Base-by-base conservation (phyloP, 306 rosid genomes). In the Prinsepia uniflora region DNA sequence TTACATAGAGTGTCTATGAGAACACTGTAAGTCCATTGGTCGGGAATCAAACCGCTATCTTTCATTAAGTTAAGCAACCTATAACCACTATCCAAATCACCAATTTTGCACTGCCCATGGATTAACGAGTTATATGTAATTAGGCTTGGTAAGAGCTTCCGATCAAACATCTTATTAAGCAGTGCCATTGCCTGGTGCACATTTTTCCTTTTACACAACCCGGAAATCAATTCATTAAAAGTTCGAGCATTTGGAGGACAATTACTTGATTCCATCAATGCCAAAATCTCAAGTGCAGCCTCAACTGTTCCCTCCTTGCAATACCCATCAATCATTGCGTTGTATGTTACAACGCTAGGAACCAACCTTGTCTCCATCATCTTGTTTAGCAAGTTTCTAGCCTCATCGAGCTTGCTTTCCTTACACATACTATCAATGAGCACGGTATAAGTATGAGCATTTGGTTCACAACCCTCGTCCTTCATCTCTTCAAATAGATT, bases 141-240 rank as follows among this genome's bases (percentile, higher is more conserved):
- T 22, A 68, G 75, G 78, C 79, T 40, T 4, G 97, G 97, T 0
- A 72, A 79, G 58, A 89, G 75, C 81, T 84, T 89, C 41, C 59
- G 75, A 56, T 84, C 85, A 60, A 80, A 68, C 94, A 92, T 92
- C 75, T 79, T 83, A 76, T 81, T 63, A 47, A 87, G 86, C 76
- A 89, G 49, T 1, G 85, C 79, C 97, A 89, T 92, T 50, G 96
- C 97, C 76, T 86, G 88, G 73, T 92, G 90, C 74, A 89, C 78
- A 63, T 90, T 81, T 76, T 86, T 86, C 4, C 54, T 75, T 79
- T 77, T 59, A 73, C 90, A 86, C 79, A 81, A 86, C n/a, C 96
- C 97, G 63, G 72, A 77, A 70, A 92, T 87, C 85, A 92, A 79
- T 75, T 84, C 94, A 69, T 87, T 92, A 72, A 78, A 87, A 8